Evolutionary conservation across 2,329 filamentous ascomycete species (phyloP).

Genomic region (Trichoderma sp.): DNA sequence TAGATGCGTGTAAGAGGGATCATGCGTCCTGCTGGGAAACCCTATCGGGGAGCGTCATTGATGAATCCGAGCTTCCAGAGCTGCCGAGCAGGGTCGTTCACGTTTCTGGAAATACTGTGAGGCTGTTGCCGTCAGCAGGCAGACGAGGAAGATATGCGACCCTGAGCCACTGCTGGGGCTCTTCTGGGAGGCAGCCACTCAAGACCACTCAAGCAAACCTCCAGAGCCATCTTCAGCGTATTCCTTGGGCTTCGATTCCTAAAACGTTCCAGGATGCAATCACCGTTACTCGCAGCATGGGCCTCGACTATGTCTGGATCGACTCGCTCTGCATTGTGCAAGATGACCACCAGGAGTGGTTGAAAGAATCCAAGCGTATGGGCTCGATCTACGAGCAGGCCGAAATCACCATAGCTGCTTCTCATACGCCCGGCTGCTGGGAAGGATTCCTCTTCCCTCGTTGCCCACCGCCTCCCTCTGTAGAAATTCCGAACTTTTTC

Average conservation of each 20-base stretch:
- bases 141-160: conserved; percentile 20
- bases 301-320: conserved; percentile 30
- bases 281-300: conserved; percentile 17
- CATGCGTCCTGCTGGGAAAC: conserved; percentile 23
- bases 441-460: conserved; percentile 27
- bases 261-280: conserved; percentile 29
- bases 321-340: conserved; percentile 31
- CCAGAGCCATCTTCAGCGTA: conserved; percentile 14
- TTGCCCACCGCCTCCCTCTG: not conserved
- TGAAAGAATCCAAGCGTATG: conserved; percentile 29
- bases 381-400: conserved; percentile 30
- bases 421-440: conserved; percentile 23
- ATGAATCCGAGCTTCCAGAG: conserved; percentile 13
- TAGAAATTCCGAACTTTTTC: conserved; percentile 28
- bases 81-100: conserved; percentile 23
- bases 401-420: conserved; percentile 33
- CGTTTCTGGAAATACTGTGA: conserved; percentile 1
- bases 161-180: conserved; percentile 28
- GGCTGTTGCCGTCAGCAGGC: conserved; percentile 9
- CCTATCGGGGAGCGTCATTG: conserved; percentile 18
- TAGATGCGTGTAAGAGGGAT: conserved; percentile 20
- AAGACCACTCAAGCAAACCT: conserved; percentile 24
- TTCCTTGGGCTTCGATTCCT: conserved; percentile 28
- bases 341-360: conserved; percentile 30
- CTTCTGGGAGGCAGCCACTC: conserved; percentile 21